These are phyloP conservation scores for Aureobasidium sp. DNA, from an alignment of 2,329 filamentous ascomycete genomes.

Conservation along the genomic window DNA sequence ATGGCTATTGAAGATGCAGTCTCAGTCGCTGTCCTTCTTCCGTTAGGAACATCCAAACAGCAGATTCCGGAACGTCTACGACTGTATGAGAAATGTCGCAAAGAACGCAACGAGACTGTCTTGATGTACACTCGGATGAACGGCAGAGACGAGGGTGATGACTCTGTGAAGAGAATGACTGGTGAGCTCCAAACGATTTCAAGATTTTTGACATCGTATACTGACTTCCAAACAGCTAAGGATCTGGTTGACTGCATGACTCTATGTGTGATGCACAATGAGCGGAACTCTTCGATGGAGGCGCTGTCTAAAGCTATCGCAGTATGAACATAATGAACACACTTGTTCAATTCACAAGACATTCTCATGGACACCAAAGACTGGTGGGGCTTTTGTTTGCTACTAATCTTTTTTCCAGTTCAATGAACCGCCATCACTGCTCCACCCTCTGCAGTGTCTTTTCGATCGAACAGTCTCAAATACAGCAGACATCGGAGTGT, in stretches of 20 bases:
- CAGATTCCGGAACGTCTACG: slow-evolving; percentile 3
- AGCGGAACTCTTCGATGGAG: background rate
- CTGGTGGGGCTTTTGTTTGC: background rate
- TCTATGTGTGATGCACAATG: slow-evolving; percentile 2
- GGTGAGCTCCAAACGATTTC: background rate
- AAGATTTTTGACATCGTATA: background rate
- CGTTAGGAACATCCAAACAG: background rate
- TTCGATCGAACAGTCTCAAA: background rate
- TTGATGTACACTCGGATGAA: slow-evolving; percentile 9
- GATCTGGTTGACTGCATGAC: slow-evolving; percentile 4
- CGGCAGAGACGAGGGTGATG: slow-evolving; percentile 3
- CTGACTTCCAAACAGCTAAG: background rate
- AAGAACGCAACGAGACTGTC: background rate
- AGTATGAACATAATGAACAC: background rate
- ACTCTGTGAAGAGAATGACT: slow-evolving; percentile 2
- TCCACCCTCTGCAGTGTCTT: background rate
- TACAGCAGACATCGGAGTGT: background rate
- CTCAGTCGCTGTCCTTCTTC: background rate
- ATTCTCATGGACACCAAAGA: background rate
- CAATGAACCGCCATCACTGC: background rate
- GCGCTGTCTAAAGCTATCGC: background rate
- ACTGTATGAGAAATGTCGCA: slow-evolving; percentile 7
- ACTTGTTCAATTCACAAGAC: background rate
- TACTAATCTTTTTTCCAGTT: too few species aligned
- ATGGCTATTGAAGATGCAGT: slow-evolving; percentile 11